phyloP scores from a whole-genome alignment of 1,284 basidiomycete genomes.

The Vanrija humicola region DNA sequence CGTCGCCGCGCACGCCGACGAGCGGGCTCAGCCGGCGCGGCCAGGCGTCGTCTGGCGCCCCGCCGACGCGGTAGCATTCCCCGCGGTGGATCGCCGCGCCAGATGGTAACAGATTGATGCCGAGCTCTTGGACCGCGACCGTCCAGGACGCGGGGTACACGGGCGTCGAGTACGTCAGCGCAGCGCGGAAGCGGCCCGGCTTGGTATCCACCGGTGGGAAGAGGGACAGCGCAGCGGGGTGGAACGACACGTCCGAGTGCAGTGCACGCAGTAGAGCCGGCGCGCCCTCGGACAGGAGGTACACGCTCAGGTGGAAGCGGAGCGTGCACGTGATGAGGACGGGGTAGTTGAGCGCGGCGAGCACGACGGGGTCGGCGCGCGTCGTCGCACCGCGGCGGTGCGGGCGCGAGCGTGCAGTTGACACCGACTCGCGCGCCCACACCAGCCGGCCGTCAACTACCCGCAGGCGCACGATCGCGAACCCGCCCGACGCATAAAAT shows the following conservation, averaged over 20 bases:
- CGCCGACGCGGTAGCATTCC: slow-evolving; percentile 35
- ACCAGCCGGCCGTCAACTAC: slow-evolving; percentile 2
- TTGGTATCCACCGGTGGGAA: slow-evolving; percentile 16
- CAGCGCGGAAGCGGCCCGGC: slow-evolving; percentile 24
- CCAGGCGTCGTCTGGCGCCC: slow-evolving; percentile 23
- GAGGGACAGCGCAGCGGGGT: slow-evolving; percentile 43
- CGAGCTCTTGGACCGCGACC: slow-evolving; percentile 44
- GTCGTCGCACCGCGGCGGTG: background rate
- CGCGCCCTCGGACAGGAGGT: slow-evolving; percentile 14
- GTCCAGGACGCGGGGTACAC: slow-evolving; percentile 48
- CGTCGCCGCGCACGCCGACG: slow-evolving; percentile 36
- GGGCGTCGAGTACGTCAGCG: slow-evolving; percentile 44
- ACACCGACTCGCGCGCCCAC: slow-evolving; percentile 34
- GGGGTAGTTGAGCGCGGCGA: slow-evolving; percentile 35
- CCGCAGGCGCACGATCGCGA: slow-evolving; percentile 34
- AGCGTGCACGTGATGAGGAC: slow-evolving; percentile 39
- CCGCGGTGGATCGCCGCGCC: slow-evolving; percentile 21
- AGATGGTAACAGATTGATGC: slow-evolving; percentile 16
- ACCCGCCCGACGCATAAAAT: slow-evolving; percentile 47
- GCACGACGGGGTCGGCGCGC: slow-evolving; percentile 37
- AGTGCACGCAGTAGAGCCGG: slow-evolving; percentile 32
- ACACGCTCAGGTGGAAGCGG: slow-evolving; percentile 40
- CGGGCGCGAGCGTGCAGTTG: background rate
- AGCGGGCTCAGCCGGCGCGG: slow-evolving; percentile 32
- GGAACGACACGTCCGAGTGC: slow-evolving; percentile 45